phyloP scores from a whole-genome alignment of 495 filamentous ascomycete genomes.

The Poronia punctata region DNA sequence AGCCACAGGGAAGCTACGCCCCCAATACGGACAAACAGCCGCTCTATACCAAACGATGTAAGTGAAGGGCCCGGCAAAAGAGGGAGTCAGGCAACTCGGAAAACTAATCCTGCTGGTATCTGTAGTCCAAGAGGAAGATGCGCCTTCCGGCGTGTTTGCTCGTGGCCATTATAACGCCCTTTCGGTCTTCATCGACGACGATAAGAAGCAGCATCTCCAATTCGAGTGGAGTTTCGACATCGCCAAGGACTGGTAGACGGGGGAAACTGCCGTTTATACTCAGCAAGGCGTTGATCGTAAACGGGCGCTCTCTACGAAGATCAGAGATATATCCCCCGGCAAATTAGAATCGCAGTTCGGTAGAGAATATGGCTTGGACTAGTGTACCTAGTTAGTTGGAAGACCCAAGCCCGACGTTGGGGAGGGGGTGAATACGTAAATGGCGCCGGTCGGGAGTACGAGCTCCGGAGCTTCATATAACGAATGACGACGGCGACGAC shows the following conservation, averaged over 20 bases:
- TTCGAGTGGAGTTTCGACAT: conserved; percentile 97
- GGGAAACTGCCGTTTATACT: too few species aligned
- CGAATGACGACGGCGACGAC: too few species aligned
- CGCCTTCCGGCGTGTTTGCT: conserved; percentile 79
- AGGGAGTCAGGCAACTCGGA: not conserved
- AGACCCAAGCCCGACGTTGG: too few species aligned
- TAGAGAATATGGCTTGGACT: too few species aligned
- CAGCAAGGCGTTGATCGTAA: not conserved
- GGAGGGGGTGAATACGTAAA: too few species aligned
- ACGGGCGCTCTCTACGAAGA: too few species aligned
- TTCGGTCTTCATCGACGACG: conserved; percentile 88
- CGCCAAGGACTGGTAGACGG: conserved; percentile 76
- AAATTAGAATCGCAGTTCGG: too few species aligned
- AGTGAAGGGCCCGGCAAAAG: conserved; percentile 28
- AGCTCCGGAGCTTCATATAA: too few species aligned
- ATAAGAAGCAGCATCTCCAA: conserved; percentile 72
- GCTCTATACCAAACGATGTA: conserved; percentile 84
- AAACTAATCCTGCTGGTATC: conserved; percentile 1
- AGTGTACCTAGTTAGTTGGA: too few species aligned
- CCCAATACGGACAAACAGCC: conserved; percentile 82
- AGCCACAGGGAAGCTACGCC: conserved; percentile 65
- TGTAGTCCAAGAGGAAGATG: conserved; percentile 79
- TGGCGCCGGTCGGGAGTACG: too few species aligned
- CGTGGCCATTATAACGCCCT: conserved; percentile 80
- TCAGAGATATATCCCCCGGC: too few species aligned